phyloP scores from a whole-genome alignment of 805 yeast genomes.

The Kuraishia capsulata region DNA sequence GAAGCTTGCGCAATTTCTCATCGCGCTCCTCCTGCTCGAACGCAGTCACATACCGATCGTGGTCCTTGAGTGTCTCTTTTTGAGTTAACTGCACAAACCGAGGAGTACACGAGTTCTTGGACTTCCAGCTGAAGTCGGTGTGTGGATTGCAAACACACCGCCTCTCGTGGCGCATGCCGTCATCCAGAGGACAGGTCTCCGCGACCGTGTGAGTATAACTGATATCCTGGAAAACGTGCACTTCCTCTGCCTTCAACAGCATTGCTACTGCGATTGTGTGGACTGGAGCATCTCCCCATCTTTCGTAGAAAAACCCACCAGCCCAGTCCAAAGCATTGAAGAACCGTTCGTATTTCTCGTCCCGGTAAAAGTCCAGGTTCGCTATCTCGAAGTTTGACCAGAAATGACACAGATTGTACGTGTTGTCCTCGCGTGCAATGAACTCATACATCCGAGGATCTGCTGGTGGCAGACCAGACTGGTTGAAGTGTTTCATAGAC shows the following conservation, averaged over 20 bases:
- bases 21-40: not conserved
- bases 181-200: constrained; percentile 69
- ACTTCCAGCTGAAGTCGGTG: constrained; percentile 58
- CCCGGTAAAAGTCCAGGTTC: constrained; percentile 45
- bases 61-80: constrained; percentile 13
- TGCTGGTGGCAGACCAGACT: constrained; percentile 27
- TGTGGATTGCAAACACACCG: constrained; percentile 68
- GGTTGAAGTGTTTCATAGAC: constrained; percentile 30
- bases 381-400: constrained; percentile 68
- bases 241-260: constrained; percentile 49
- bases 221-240: constrained; percentile 73
- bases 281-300: constrained; percentile 78
- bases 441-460: constrained; percentile 29
- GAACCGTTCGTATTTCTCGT: constrained; percentile 42
- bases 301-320: constrained; percentile 65
- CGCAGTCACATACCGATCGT: constrained; percentile 8
- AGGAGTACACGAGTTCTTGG: constrained; percentile 17
- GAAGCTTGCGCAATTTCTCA: no score
- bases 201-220: constrained; percentile 80
- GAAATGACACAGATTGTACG: constrained; percentile 48
- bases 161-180: constrained; percentile 38
- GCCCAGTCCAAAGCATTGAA: constrained; percentile 48
- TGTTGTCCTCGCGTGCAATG: constrained; percentile 31
- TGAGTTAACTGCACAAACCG: constrained; percentile 14
- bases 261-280: constrained; percentile 58